Conservation (phyloP, 306 rosid species). For the Corylus americana region DNA sequence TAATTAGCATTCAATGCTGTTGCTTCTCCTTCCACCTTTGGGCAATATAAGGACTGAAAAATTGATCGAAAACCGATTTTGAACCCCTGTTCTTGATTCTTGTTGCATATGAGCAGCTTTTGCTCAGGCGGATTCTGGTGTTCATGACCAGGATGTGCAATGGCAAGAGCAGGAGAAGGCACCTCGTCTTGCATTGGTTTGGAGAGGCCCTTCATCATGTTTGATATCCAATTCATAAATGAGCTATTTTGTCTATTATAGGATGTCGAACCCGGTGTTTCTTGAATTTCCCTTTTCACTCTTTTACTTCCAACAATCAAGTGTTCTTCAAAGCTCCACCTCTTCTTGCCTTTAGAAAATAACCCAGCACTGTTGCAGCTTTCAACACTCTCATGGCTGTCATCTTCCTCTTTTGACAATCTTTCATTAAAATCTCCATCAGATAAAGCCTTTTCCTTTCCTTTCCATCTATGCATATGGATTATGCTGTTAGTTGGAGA, state of each 20-base stretch:
- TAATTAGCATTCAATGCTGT: slow-evolving; percentile 22
- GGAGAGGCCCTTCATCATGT: slow-evolving; percentile 65
- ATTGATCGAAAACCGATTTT: slow-evolving; percentile 73
- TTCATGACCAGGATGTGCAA: slow-evolving; percentile 37
- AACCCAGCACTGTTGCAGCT: slow-evolving; percentile 54
- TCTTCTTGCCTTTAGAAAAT: slow-evolving; percentile 46
- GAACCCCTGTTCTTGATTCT: slow-evolving; percentile 34
- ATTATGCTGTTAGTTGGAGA: slow-evolving; percentile 50
- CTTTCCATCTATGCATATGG: slow-evolving; percentile 39
- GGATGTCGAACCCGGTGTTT: slow-evolving; percentile 40
- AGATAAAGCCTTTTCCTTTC: slow-evolving; percentile 60
- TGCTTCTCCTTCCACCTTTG: slow-evolving; percentile 43
- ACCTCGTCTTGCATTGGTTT: slow-evolving; percentile 47
- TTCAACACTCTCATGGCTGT: slow-evolving; percentile 55
- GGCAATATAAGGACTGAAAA: slow-evolving; percentile 66
- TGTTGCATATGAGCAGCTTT: slow-evolving; percentile 36
- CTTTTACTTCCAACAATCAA: slow-evolving; percentile 50
- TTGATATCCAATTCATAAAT: slow-evolving; percentile 82
- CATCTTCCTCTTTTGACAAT: slow-evolving; percentile 46
- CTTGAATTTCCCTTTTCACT: slow-evolving; percentile 45
- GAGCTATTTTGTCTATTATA: slow-evolving; percentile 58
- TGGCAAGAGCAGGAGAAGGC: slow-evolving; percentile 40
- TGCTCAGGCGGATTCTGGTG: slow-evolving; percentile 29
- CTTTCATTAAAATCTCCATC: slow-evolving; percentile 41
- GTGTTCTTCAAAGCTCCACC: slow-evolving; percentile 56